phyloP scores from a whole-genome alignment of 2,329 filamentous ascomycete genomes.

The Colletotrichum kahawae region DNA sequence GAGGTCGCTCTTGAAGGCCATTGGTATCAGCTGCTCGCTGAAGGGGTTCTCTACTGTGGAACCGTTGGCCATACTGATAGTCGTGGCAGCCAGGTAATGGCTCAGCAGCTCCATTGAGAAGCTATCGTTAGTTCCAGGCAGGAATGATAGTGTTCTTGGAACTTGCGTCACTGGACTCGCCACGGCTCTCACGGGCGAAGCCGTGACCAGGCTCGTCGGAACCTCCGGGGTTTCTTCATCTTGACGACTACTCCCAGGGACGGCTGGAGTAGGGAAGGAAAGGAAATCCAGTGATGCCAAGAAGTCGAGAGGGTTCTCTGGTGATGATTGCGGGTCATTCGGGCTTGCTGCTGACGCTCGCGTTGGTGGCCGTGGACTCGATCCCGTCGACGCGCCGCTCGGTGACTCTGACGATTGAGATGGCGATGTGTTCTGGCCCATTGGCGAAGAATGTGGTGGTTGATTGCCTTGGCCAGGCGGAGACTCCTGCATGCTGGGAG shows the following conservation, averaged over 20 bases:
- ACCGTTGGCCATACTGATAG: conserved; percentile 52
- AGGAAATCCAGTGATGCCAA: not conserved
- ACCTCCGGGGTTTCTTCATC: not conserved
- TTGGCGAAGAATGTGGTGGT: not conserved
- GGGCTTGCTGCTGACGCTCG: not conserved
- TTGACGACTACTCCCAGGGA: not conserved
- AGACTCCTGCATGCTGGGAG: not conserved
- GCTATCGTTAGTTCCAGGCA: conserved; percentile 24
- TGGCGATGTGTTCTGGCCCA: not conserved
- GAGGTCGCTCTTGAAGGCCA: conserved; percentile 50
- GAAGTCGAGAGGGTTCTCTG: not conserved
- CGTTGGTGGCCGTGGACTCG: not conserved
- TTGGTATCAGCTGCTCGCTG: conserved; percentile 47
- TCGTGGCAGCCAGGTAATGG: conserved; percentile 49
- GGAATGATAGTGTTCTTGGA: not conserved
- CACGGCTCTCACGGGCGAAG: not conserved
- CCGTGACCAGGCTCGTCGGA: not conserved
- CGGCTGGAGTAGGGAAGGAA: not conserved
- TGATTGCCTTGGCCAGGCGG: not conserved
- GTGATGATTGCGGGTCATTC: not conserved
- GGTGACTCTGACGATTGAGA: not conserved
- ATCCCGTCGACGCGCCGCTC: not conserved
- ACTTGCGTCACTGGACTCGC: not conserved
- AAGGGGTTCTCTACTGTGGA: conserved; percentile 51
- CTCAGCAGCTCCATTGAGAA: conserved; percentile 48